A percentile compares a stretch with the other conserved stretches of the same genome.
These are phyloP conservation scores for Epichloe amarillans DNA, from an alignment of 2,329 filamentous ascomycete species.

Conservation along the genomic window DNA sequence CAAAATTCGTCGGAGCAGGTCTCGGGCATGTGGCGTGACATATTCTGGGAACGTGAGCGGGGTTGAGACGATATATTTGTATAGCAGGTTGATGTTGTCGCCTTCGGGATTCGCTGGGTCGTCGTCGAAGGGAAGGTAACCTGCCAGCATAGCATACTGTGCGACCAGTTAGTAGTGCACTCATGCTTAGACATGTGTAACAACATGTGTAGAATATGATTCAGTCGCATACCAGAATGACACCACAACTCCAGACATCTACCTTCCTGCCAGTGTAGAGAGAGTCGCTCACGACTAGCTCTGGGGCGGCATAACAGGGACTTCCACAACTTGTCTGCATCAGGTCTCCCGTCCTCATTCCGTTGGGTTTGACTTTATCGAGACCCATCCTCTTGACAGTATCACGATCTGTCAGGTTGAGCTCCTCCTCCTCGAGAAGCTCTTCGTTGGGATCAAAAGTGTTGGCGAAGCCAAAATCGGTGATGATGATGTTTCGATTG, in stretches of 20 bases:
- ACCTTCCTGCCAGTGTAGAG: conserved; percentile 96
- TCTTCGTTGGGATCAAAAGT: conserved; percentile 87
- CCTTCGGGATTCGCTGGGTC: conserved; percentile 96
- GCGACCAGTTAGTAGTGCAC: background rate
- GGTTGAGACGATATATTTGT: conserved; percentile 98
- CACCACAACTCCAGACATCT: conserved; percentile 98
- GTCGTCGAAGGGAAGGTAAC: conserved; percentile 94
- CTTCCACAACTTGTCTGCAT: conserved; percentile 99
- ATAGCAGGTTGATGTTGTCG: conserved; percentile 96
- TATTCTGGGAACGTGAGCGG: conserved; percentile 97
- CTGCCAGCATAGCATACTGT: conserved; percentile 98
- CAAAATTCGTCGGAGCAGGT: conserved; percentile 81
- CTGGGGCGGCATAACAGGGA: conserved; percentile 92
- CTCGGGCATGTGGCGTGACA: conserved; percentile 89
- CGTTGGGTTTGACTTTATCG: conserved; percentile 63
- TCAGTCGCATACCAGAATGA: conserved; percentile 67
- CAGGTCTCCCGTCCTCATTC: conserved; percentile 73
- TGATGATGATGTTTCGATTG: conserved; percentile 98
- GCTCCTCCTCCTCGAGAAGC: conserved; percentile 78
- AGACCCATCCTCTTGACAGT: conserved; percentile 78
- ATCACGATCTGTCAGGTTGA: conserved; percentile 74
- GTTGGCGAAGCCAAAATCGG: conserved; percentile 97
- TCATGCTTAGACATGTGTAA: too few species aligned
- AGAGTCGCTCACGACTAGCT: conserved; percentile 93
- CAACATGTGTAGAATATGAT: background rate